Evolutionary conservation across 805 yeast species (phyloP), one percentile per base, ranked within the genome.

Genomic region (Starmerella riodocensis): DNA sequence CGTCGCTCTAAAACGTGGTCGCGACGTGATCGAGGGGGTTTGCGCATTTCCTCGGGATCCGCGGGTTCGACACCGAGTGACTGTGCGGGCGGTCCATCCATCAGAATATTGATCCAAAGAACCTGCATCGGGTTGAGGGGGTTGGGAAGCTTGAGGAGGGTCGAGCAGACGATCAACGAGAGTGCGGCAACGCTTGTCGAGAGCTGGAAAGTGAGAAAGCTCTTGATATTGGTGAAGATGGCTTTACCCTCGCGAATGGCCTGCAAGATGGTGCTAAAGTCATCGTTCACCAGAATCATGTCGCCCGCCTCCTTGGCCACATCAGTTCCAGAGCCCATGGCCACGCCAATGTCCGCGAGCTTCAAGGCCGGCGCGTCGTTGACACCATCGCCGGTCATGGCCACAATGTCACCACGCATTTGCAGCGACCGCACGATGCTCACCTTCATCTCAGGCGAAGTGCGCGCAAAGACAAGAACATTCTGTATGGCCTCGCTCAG

Each of bases 31-130:
- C 99, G 76, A 39, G 98, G 98, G n/a, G 97, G 96, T 56, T 79
- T 81, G 47, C 71, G 74, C 96, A 88, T 86, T 28, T 88, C 94
- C 57, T 80, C 93, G 46, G 80, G 85, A 55, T 88, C 97, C 12
- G 88, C 97, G 1, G 95, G 93, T 62, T 88, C 98, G 24, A 91
- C 97, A 43, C 98, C 98, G 32, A 88, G 66, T 0, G 94, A 81
- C 63, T 88, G 98, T 1, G 97, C 97, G 4, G 98, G 98, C 9
- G 98, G 98, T 1, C 98, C 98, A 63, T 88, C 98, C 98, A 88
- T 88, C 42, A 88, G 69, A 47, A 88, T 91, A 58, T 88, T 88
- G 58, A 88, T 88, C 96, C 97, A 88, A 53, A 88, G 66, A 52
- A 88, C 91, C 66, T 91, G 97, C 98, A 88, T 88, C 22, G 98